Evolutionary conservation across 2,329 filamentous ascomycete species (phyloP).

Genomic region (Aspergillus luchuensis): DNA sequence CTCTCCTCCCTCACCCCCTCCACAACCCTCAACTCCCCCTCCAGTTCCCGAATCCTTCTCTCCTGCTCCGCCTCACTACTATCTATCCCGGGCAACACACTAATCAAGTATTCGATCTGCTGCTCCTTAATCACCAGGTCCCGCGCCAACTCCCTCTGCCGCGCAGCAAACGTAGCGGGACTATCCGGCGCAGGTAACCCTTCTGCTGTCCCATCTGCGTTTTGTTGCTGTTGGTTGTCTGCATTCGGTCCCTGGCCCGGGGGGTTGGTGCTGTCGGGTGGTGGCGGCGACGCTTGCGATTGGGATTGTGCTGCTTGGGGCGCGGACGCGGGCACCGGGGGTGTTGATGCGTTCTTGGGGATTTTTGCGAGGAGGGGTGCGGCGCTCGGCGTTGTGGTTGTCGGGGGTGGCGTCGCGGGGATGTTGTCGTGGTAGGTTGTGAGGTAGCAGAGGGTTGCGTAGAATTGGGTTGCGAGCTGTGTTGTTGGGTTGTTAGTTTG

Average conservation of each 20-base stretch:
- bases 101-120: conserved; percentile 54
- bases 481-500: conserved; percentile 5
- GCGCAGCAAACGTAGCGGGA: conserved; percentile 44
- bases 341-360: conserved; percentile 42
- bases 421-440: conserved; percentile 50
- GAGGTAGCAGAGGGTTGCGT: conserved; percentile 53
- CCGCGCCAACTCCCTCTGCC: conserved; percentile 51
- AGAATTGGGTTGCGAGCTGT: conserved; percentile 55
- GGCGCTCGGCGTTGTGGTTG: conserved; percentile 33
- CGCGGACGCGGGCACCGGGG: conserved; percentile 35
- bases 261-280: conserved; percentile 14
- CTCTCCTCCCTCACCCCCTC: conserved; percentile 47
- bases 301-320: conserved; percentile 18
- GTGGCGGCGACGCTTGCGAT: conserved; percentile 19
- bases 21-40: conserved; percentile 46
- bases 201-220: conserved; percentile 18
- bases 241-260: conserved; percentile 19
- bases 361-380: conserved; percentile 45
- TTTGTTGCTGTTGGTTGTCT: conserved; percentile 26
- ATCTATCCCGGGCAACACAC: conserved; percentile 49
- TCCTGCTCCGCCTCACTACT: conserved; percentile 49
- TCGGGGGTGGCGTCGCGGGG: conserved; percentile 36
- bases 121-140: conserved; percentile 54
- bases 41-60: conserved; percentile 45
- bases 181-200: conserved; percentile 43